Conservation (phyloP, 1,284 basidiomycete genomes). For the Mrakiaceae sp. region DNA sequence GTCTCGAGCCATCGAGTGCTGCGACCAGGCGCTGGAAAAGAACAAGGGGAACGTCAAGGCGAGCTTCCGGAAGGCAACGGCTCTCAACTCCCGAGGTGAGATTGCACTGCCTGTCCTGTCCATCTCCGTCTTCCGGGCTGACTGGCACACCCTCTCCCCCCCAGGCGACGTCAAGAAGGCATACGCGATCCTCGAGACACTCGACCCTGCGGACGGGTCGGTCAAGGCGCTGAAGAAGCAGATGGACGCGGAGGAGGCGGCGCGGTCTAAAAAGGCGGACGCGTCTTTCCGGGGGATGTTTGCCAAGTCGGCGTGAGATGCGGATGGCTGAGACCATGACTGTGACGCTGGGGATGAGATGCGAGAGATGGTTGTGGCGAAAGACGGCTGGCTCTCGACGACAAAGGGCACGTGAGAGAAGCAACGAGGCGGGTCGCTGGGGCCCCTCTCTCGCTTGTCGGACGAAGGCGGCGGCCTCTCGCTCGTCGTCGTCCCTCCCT, state of each 20-base stretch:
- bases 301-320: no score
- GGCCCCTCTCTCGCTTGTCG: no score
- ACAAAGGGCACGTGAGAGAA: no score
- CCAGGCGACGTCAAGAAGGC: conserved; percentile 4
- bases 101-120: background rate
- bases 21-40: background rate
- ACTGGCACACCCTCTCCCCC: background rate
- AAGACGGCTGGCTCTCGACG: no score
- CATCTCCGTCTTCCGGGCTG: no score
- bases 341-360: no score
- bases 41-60: conserved; percentile 10
- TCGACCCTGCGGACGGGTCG: conserved; percentile 4
- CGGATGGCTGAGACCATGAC: no score
- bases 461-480: no score
- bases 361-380: no score
- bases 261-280: background rate
- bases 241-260: conserved; percentile 3
- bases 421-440: no score
- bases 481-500: no score
- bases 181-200: conserved; percentile 1
- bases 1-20: background rate
- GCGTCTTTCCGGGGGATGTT: background rate
- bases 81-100: conserved; percentile 1
- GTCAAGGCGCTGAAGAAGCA: background rate
- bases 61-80: conserved; percentile 8